Base-by-base conservation (phyloP, 1,284 basidiomycete species). In the Pholiota adiposa region DNA sequence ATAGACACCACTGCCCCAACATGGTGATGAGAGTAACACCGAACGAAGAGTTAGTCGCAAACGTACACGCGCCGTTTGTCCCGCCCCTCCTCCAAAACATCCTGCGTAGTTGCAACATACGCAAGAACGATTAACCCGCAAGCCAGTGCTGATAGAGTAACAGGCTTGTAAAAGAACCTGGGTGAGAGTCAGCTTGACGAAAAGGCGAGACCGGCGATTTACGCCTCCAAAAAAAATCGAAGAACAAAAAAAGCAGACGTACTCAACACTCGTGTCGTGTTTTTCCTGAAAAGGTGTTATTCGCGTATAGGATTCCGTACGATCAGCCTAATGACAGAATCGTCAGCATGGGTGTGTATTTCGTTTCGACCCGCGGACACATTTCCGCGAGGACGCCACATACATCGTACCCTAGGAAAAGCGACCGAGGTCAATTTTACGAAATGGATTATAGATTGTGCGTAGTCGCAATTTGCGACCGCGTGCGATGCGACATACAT, bases 131-230 rank as follows among this genome's bases (percentile, higher is more conserved):
- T 76, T 60, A 93, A 76, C 7, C 86, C 89, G 51, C 81, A 70
- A 4, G 86, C 79, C 40, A 93, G 82, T 21, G 88, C 85, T 9
- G 89, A 86, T 52, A 93, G 75, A 0, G 92, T 93, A 43, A 91
- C 77, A 2, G 91, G 92, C 61, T 89, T 91, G 76, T 90, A 93
- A 72, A 93, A 91, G 75, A 93, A 93, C 68, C 90, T 92, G 27
- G 12, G 48, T 33, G 46, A 65, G 51, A 54, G 59, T 38, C 33
- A 51, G 27, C 36, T 9, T 16, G 5, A n/a, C 38, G 33, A 41
- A 58, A 38, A 52, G 51, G 55, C 60, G 58, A 61, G 16, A 56
- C 44, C 23, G 55, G n/a, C 40, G 25, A 25, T 58, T 48, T 43
- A 29, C 43, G 55, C 44, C 23, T 51, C 29, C 51, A 59, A 27